Conservation (phyloP, 495 filamentous ascomycete genomes). For the Daldinia childiae region DNA sequence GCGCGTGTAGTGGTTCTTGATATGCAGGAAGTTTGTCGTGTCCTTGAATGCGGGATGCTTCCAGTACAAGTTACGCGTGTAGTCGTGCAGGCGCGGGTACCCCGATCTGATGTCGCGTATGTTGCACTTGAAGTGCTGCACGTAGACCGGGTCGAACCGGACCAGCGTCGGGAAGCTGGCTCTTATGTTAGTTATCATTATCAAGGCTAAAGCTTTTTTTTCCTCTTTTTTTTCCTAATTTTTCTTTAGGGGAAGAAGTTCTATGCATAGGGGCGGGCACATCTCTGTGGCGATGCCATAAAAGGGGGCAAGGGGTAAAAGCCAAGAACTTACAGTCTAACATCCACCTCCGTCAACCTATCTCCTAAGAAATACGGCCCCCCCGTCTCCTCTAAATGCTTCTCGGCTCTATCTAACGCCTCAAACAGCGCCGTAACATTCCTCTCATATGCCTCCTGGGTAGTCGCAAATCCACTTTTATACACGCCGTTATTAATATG, state of each 20-base stretch:
- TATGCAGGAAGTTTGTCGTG: constrained; percentile 74
- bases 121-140: constrained; percentile 96
- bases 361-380: constrained; percentile 76
- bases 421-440: constrained; percentile 73
- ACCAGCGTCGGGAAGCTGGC: constrained; percentile 78
- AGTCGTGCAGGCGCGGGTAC: constrained; percentile 73
- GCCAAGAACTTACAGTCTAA: constrained; percentile 58
- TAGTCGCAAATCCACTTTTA: constrained; percentile 60
- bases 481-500: constrained; percentile 61
- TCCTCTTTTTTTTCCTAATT: too few relatives aligned
- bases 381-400: constrained; percentile 60
- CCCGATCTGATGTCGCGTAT: constrained; percentile 81
- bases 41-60: constrained; percentile 65
- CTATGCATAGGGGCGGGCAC: too few relatives aligned
- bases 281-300: too few relatives aligned
- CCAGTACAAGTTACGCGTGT: constrained; percentile 76
- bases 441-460: constrained; percentile 80
- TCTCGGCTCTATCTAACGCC: constrained; percentile 76
- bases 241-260: too few relatives aligned
- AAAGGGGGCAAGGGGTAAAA: neutral
- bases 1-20: constrained; percentile 66
- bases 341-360: constrained; percentile 79
- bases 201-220: too few relatives aligned
- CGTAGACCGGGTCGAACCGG: constrained; percentile 88
- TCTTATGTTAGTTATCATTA: too few relatives aligned